Conservation (phyloP, 2,329 filamentous ascomycete species). For the Dendrostoma leiphaemia region DNA sequence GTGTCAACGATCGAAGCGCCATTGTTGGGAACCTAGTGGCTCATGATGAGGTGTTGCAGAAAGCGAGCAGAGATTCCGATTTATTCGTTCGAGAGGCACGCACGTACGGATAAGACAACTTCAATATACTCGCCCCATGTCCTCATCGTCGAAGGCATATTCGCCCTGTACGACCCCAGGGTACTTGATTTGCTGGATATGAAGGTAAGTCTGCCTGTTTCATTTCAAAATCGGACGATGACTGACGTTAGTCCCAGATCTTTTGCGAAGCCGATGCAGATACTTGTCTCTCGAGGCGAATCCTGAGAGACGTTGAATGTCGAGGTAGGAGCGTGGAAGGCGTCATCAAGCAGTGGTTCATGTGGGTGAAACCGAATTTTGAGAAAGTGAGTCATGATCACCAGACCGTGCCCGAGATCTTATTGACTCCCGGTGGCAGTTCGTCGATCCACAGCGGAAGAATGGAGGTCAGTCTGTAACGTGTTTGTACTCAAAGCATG, state of each 20-base stretch:
- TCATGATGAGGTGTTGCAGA: constrained; percentile 39
- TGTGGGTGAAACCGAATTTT: constrained; percentile 95
- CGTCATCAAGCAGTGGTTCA: constrained; percentile 97
- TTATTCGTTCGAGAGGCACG: constrained; percentile 93
- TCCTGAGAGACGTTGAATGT: constrained; percentile 84
- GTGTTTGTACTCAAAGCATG: not conserved
- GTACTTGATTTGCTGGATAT: constrained; percentile 87
- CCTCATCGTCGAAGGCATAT: constrained; percentile 91
- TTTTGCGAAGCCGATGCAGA: constrained; percentile 97
- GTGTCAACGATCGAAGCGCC: constrained; percentile 31
- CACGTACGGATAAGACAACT: constrained; percentile 74
- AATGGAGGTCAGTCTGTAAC: constrained; percentile 61
- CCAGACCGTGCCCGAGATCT: not conserved
- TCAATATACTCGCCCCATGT: constrained; percentile 96
- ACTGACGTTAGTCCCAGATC: constrained; percentile 52
- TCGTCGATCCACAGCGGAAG: constrained; percentile 86
- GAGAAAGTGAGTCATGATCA: constrained; percentile 54
- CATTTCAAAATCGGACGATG: not conserved
- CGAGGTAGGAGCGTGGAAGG: constrained; percentile 90
- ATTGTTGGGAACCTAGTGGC: not conserved
- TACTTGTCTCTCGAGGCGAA: constrained; percentile 83
- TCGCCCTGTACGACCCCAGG: constrained; percentile 85
- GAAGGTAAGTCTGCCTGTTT: constrained; percentile 53
- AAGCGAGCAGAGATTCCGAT: constrained; percentile 88
- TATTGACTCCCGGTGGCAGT: constrained; percentile 43